Evolutionary conservation across 805 yeast species (phyloP), one percentile per base, ranked within the genome.

Genomic region (Ogataea ramenticola): DNA sequence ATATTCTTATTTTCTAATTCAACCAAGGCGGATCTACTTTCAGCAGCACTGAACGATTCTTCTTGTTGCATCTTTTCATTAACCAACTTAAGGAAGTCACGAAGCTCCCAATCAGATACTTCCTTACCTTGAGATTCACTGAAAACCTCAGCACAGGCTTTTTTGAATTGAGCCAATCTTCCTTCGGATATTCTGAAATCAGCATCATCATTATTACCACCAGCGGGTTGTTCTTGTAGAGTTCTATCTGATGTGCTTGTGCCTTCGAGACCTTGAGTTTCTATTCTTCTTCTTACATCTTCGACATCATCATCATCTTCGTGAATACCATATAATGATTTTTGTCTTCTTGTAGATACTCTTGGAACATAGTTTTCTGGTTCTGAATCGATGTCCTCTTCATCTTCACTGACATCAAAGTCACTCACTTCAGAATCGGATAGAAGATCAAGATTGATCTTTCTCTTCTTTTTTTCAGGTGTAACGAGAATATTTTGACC

Each of bases 81-180:
- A 24, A 64, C 46, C 29, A 45, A 21, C 17, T 41, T 43, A 20
- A 61, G 42, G 30, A 64, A 48, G 6, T 49, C 48, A 8, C 56
- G 56, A 31, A 54, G 11, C 27, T 55, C 53, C 49, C 54, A 61
- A 34, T 52, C 68, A 31, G 71, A 77, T 24, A 70, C 73, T 19
- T 68, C 71, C 44, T 68, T 72, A 5, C 69, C 44, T 19, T 64
- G 68, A 4, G 72, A 63, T 44, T 70, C 69, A 20, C 46, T 40
- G 54, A 75, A 64, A 36, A 78, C 61, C 21, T 59, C 61, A 1
- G 82, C 79, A 19, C 75, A 66, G 12, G 69, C 59, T 46, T 69
- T 66, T 19, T 72, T 69, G 53, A 79, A 71, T 27, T 58, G 53
- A n/a, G 64, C 66, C 42, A 70, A 64, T 50, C 87, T 68, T 17